Conservation (phyloP, 257 asterid genomes). For the Osmanthus fragrans region DNA sequence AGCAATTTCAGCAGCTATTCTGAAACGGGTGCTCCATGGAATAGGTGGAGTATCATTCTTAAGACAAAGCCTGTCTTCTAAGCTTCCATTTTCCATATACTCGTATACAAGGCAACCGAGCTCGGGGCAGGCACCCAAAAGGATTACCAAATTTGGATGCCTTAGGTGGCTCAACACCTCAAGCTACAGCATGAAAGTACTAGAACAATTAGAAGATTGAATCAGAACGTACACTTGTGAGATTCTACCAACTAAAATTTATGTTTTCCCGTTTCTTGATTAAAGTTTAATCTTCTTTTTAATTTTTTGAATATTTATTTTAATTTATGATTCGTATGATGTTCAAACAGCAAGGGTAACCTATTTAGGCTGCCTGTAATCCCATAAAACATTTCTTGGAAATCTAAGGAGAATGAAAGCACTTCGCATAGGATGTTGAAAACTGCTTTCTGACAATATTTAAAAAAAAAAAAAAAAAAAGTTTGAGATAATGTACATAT, state of each 20-base stretch:
- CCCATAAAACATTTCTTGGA: background rate
- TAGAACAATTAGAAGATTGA: background rate
- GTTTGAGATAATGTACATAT: background rate
- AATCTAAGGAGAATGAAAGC: background rate
- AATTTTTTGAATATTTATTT: background rate
- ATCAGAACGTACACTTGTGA: background rate
- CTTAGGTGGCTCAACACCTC: constrained; percentile 53
- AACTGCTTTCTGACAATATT: background rate
- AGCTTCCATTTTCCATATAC: constrained; percentile 52
- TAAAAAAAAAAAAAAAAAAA: background rate
- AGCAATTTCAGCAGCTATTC: constrained; percentile 49
- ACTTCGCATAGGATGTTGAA: background rate
- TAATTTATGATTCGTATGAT: background rate
- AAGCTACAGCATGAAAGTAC: constrained; percentile 25
- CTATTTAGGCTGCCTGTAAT: background rate
- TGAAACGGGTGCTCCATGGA: constrained; percentile 47
- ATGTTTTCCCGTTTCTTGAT: background rate
- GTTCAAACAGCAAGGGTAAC: background rate
- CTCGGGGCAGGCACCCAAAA: constrained; percentile 55
- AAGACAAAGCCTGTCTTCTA: constrained; percentile 48
- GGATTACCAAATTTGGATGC: constrained; percentile 62
- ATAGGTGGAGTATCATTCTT: constrained; percentile 34
- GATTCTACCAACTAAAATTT: background rate
- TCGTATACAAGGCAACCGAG: constrained; percentile 51
- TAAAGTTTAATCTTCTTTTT: background rate